Conservation (phyloP, 768 basidiomycete genomes). For the Leucosporidium yakuticum region DNA sequence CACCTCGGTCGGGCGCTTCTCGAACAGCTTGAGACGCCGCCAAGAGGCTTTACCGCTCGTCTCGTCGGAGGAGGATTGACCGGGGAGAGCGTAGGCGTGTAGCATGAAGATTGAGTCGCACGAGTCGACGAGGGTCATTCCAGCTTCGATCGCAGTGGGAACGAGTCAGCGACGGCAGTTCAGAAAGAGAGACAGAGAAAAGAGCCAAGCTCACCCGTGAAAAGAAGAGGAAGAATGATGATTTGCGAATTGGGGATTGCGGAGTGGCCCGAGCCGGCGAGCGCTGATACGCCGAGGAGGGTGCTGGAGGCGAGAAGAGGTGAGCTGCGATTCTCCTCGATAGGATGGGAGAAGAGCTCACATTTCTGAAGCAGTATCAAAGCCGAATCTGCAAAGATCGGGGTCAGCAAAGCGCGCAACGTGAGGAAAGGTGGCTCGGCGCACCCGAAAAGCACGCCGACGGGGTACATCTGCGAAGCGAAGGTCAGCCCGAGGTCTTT, state of each 20-base stretch:
- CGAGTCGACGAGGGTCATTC: constrained; percentile 82
- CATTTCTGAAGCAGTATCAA: constrained; percentile 87
- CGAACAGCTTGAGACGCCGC: constrained; percentile 7
- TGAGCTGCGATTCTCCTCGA: background rate
- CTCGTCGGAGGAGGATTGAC: constrained; percentile 47
- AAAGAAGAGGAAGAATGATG: constrained; percentile 70
- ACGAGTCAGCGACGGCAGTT: too few relatives aligned
- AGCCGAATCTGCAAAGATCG: constrained; percentile 50
- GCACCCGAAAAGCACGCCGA: constrained; percentile 72
- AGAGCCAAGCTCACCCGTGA: constrained; percentile 49
- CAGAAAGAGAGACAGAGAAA: too few relatives aligned
- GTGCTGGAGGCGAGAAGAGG: constrained; percentile 44
- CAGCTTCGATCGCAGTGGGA: too few relatives aligned
- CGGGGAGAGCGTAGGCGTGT: constrained; percentile 63
- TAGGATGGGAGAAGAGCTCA: background rate
- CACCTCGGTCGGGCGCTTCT: constrained; percentile 3
- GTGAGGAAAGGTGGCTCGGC: background rate
- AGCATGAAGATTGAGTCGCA: constrained; percentile 81
- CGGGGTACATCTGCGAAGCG: constrained; percentile 70
- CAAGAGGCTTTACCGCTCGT: constrained; percentile 44
- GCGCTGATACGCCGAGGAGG: constrained; percentile 72
- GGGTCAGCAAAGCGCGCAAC: too few relatives aligned
- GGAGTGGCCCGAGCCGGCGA: constrained; percentile 57
- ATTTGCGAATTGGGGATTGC: constrained; percentile 60
- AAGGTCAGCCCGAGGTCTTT: too few relatives aligned